These are phyloP conservation scores for Coemansia biformis DNA, from an alignment of 192 early-diverging fungal species.

Conservation along the genomic window DNA sequence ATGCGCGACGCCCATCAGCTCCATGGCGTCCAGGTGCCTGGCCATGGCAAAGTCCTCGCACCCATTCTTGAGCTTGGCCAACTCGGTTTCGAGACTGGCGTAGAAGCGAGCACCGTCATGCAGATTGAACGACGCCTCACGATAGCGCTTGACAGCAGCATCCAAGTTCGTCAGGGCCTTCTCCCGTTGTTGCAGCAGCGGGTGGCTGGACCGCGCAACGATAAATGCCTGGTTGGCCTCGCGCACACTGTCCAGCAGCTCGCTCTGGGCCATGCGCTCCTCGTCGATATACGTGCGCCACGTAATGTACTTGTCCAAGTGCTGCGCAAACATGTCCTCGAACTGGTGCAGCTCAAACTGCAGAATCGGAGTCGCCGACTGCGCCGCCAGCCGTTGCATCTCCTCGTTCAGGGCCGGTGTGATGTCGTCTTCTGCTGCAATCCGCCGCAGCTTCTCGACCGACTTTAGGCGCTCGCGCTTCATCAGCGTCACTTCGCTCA, in stretches of 20 bases:
- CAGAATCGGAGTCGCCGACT: constrained; percentile 52
- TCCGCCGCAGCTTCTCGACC: constrained; percentile 61
- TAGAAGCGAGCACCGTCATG: constrained; percentile 75
- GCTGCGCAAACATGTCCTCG: constrained; percentile 67
- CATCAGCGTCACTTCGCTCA: constrained; percentile 56
- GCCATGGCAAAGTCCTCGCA: constrained; percentile 69
- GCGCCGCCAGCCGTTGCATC: constrained; percentile 59
- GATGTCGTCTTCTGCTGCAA: constrained; percentile 73
- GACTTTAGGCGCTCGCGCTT: constrained; percentile 56
- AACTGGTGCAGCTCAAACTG: constrained; percentile 74
- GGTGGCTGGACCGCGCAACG: constrained; percentile 55
- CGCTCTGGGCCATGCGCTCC: constrained; percentile 58
- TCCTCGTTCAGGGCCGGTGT: constrained; percentile 61
- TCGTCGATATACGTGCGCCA: constrained; percentile 56
- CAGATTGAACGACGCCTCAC: constrained; percentile 68
- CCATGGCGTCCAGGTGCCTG: constrained; percentile 60
- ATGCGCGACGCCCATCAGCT: constrained; percentile 37
- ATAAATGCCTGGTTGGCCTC: constrained; percentile 66
- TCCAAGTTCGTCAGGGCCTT: constrained; percentile 74
- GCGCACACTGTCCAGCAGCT: constrained; percentile 55
- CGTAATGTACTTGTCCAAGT: constrained; percentile 66
- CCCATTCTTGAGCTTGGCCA: constrained; percentile 57
- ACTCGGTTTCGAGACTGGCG: constrained; percentile 58
- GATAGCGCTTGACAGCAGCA: constrained; percentile 66
- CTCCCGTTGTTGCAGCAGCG: constrained; percentile 62